A percentile compares a stretch with the other conserved stretches of the same genome.
Conservation (phyloP, 129 eudicot genomes). For the Pittosporum tobira region DNA sequence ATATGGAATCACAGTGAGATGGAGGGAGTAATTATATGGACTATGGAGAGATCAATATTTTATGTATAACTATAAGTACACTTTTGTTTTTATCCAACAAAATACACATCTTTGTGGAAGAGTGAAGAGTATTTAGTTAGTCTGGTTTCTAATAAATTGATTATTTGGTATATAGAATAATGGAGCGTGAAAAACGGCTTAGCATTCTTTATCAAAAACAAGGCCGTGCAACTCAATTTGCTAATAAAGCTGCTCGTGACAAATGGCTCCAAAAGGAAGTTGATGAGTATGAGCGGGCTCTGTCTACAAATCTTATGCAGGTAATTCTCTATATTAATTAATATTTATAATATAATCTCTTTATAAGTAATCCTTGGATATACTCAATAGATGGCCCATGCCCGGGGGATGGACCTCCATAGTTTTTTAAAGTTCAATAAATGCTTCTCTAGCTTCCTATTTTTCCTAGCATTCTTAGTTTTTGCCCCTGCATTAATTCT, state of each 20-base stretch:
- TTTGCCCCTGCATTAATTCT: too few relatives aligned
- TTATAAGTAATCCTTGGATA: not conserved
- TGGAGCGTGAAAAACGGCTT: conserved; percentile 91
- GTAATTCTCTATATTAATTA: conserved; percentile 20
- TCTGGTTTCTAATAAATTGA: conserved; percentile 4
- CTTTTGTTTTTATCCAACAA: not conserved
- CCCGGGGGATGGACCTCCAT: too few relatives aligned
- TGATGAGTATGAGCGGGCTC: conserved; percentile 63
- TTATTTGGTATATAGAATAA: conserved; percentile 43
- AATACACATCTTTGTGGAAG: not conserved
- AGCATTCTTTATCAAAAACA: conserved; percentile 95
- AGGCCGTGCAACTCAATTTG: conserved; percentile 96
- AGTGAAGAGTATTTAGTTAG: not conserved
- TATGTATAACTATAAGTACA: not conserved
- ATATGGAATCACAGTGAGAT: too few relatives aligned
- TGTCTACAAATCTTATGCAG: conserved; percentile 59
- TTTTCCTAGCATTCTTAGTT: too few relatives aligned
- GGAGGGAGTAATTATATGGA: not conserved
- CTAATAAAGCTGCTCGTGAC: conserved; percentile 87
- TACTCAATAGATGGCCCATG: not conserved
- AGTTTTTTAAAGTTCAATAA: too few relatives aligned
- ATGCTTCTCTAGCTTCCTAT: too few relatives aligned
- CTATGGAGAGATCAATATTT: not conserved
- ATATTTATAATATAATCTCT: not conserved
- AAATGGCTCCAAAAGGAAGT: conserved; percentile 92